Conservation (phyloP, 371 early-diverging fungal genomes). For the Fennellomyces sp. region DNA sequence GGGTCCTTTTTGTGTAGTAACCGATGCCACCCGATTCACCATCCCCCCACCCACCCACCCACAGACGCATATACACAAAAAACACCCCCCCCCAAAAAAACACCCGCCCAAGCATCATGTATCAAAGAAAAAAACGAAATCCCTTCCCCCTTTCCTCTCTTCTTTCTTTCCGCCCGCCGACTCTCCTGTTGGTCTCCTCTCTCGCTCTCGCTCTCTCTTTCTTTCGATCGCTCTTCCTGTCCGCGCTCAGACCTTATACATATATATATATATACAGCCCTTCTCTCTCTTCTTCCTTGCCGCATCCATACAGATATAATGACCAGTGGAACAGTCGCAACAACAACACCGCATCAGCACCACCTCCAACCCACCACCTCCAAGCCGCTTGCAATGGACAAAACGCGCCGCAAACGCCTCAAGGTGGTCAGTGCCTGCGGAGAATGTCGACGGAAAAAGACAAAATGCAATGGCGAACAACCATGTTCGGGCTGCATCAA, state of each 20-base stretch:
- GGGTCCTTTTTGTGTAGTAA: too few species aligned
- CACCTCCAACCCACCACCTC: not conserved
- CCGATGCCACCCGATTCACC: not conserved
- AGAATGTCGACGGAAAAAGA: slow-evolving; percentile 64
- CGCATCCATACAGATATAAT: not conserved
- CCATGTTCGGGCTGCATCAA: slow-evolving; percentile 41
- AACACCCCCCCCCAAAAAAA: not conserved
- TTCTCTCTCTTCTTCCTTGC: not conserved
- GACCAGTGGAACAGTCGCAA: not conserved
- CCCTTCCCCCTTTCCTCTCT: not conserved
- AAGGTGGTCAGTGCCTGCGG: slow-evolving; percentile 46
- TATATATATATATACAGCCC: not conserved
- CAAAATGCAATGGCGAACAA: slow-evolving; percentile 52
- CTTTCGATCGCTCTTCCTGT: not conserved
- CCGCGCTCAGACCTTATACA: not conserved
- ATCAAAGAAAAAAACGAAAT: not conserved
- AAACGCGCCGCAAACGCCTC: slow-evolving; percentile 42
- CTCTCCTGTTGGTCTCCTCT: not conserved
- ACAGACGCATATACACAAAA: not conserved
- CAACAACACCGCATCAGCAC: not conserved
- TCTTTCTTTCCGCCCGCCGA: not conserved
- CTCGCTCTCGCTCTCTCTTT: not conserved
- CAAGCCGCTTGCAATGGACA: slow-evolving; percentile 21
- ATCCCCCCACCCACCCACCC: not conserved
- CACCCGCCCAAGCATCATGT: not conserved